Conservation (phyloP, 2,329 filamentous ascomycete genomes). For the Helminthosporium solani region DNA sequence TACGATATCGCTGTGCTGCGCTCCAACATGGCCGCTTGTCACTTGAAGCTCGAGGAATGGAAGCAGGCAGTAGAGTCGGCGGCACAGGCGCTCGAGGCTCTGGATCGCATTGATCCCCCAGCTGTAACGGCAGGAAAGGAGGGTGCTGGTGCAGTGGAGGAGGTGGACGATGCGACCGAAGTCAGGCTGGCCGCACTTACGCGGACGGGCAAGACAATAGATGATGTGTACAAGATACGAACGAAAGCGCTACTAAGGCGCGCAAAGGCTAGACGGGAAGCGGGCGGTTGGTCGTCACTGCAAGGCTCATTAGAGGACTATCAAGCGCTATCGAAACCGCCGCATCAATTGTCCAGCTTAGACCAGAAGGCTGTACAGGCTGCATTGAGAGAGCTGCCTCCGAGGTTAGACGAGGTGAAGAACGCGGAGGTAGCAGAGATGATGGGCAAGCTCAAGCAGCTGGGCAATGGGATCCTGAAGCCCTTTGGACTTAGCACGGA, state of each 20-base stretch:
- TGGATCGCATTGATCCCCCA: conserved; percentile 62
- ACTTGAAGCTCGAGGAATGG: conserved; percentile 83
- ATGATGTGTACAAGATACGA: conserved; percentile 74
- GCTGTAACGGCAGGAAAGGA: conserved; percentile 41
- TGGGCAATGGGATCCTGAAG: conserved; percentile 88
- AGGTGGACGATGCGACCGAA: conserved; percentile 53
- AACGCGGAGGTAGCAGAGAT: conserved; percentile 91
- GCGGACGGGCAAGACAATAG: conserved; percentile 33
- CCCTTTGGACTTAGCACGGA: conserved; percentile 93
- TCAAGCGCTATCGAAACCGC: conserved; percentile 60
- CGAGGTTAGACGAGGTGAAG: conserved; percentile 72
- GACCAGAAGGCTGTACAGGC: conserved; percentile 68
- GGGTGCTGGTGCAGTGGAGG: conserved; percentile 59
- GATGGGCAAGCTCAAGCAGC: conserved; percentile 92
- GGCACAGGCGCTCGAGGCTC: conserved; percentile 67
- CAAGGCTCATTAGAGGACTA: conserved; percentile 82
- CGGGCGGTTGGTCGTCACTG: conserved; percentile 76
- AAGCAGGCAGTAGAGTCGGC: conserved; percentile 76
- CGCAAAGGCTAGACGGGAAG: conserved; percentile 69
- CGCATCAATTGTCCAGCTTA: conserved; percentile 58
- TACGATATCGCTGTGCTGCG: conserved; percentile 85
- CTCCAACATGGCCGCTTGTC: conserved; percentile 86
- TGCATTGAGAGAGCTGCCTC: conserved; percentile 67
- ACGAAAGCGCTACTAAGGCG: conserved; percentile 81
- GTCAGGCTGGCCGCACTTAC: conserved; percentile 34